Conservation (phyloP, 1,139 yeast species). For the Geotrichum bryndzae region DNA sequence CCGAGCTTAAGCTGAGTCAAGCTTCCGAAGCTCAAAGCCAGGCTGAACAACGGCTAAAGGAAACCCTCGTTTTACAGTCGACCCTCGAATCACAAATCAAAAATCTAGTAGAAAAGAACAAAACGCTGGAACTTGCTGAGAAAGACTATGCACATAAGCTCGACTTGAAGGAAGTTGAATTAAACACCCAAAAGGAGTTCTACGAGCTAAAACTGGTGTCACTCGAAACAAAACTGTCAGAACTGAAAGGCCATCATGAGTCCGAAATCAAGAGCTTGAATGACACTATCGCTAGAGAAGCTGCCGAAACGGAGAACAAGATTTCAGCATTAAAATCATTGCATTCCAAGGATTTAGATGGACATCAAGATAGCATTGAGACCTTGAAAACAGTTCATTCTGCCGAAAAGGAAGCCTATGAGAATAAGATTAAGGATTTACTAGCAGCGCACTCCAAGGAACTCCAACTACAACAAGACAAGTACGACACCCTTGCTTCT, state of each 20-base stretch:
- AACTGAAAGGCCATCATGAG: neutral
- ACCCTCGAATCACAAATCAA: neutral
- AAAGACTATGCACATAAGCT: neutral
- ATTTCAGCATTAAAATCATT: neutral
- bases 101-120: neutral
- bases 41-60: neutral
- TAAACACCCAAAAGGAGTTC: neutral
- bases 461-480: neutral
- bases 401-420: neutral
- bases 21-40: neutral
- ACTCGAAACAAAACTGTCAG: neutral
- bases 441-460: neutral
- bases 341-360: neutral
- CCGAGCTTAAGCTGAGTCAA: constrained; percentile 1
- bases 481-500: neutral
- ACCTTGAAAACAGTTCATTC: neutral
- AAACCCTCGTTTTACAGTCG: neutral
- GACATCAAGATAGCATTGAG: neutral
- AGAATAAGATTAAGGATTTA: neutral
- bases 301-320: neutral
- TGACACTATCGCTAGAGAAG: neutral
- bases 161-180: neutral
- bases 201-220: neutral
- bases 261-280: neutral
- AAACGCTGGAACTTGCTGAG: neutral